These are phyloP conservation scores for Phytophthora hybrid DNA, from an alignment of 352 stramenopile genomes.

Conservation along the genomic window DNA sequence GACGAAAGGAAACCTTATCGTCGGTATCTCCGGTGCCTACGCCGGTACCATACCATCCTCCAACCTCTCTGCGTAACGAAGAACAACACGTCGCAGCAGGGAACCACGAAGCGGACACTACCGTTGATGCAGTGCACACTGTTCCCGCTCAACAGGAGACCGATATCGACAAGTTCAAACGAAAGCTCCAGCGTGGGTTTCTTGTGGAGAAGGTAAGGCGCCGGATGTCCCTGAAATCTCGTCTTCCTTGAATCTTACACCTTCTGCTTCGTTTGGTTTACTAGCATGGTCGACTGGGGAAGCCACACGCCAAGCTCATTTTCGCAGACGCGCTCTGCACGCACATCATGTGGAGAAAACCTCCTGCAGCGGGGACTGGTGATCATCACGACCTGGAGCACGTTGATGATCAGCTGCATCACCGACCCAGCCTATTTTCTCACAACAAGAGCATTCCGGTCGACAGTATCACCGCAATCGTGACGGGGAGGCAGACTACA, in stretches of 20 bases:
- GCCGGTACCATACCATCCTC: background rate
- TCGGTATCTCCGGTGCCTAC: conserved; percentile 9
- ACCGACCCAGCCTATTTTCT: conserved; percentile 30
- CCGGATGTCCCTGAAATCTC: background rate
- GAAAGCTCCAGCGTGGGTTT: conserved; percentile 47
- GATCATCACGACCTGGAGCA: conserved; percentile 15
- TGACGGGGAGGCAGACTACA: conserved; percentile 49
- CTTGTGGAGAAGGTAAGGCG: conserved; percentile 55
- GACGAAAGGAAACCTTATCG: conserved; percentile 7
- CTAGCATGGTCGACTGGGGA: conserved; percentile 50
- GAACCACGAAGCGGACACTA: background rate
- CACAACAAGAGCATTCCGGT: conserved; percentile 46
- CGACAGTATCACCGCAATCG: conserved; percentile 42
- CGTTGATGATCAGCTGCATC: conserved; percentile 7
- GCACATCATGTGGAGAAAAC: conserved; percentile 54
- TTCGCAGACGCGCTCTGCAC: conserved; percentile 46
- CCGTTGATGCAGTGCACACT: background rate
- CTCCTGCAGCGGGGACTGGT: background rate
- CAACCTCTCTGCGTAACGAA: background rate
- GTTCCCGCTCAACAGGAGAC: conserved; percentile 9
- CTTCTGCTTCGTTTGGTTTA: background rate
- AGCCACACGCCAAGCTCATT: conserved; percentile 50
- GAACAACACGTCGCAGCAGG: background rate
- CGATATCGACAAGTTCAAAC: conserved; percentile 48
- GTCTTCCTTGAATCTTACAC: background rate